These are phyloP conservation scores for Jatropha multifida DNA, from an alignment of 441 rosid species.

Conservation along the genomic window DNA sequence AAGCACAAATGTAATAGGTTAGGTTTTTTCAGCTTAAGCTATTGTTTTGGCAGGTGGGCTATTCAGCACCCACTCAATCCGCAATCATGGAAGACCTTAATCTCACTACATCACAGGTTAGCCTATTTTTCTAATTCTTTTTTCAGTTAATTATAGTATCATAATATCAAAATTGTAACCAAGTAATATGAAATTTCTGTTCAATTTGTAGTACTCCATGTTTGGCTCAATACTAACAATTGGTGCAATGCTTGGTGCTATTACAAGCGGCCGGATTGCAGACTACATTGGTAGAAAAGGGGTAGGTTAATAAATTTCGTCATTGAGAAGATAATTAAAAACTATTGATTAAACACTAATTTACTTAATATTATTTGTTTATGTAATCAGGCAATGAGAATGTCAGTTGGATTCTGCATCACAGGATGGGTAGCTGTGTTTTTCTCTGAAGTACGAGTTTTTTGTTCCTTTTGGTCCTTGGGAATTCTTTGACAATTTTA, in stretches of 20 bases:
- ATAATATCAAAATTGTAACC: conserved; percentile 6
- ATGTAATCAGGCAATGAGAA: conserved; percentile 70
- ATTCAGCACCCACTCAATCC: conserved; percentile 89
- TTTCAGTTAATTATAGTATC: neutral
- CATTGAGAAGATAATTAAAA: neutral
- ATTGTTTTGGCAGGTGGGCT: conserved; percentile 76
- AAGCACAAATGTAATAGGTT: neutral
- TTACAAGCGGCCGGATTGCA: conserved; percentile 68
- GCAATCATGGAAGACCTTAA: conserved; percentile 76
- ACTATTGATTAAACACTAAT: neutral
- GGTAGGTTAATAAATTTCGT: conserved; percentile 39
- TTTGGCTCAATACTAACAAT: conserved; percentile 88
- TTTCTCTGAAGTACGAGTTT: conserved; percentile 46
- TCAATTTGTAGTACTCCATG: conserved; percentile 66
- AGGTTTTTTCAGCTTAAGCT: conserved; percentile 42
- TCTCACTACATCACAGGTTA: conserved; percentile 60
- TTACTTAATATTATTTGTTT: neutral
- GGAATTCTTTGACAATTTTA: neutral
- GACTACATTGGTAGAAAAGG: conserved; percentile 82
- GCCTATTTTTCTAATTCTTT: conserved; percentile 1
- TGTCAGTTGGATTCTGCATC: conserved; percentile 68
- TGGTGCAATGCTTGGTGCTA: conserved; percentile 93
- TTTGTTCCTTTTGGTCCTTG: conserved; percentile 5
- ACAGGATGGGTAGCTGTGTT: conserved; percentile 78
- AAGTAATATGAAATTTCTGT: neutral